These are phyloP conservation scores for Ceratocystis alfenasii DNA, from an alignment of 2,329 filamentous ascomycete genomes.

Conservation along the genomic window DNA sequence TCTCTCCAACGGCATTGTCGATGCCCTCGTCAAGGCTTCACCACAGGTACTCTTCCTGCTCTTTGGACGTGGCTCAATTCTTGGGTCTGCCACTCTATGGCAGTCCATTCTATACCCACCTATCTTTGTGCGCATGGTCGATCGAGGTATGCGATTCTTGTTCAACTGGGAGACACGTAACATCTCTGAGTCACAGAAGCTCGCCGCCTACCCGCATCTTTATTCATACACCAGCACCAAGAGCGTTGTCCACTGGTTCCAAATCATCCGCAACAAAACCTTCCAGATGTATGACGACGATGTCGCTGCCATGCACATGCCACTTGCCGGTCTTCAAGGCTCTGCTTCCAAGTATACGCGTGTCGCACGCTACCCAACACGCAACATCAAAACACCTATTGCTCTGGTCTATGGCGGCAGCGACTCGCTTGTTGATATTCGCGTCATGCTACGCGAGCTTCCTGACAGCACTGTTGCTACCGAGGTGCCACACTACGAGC, in stretches of 20 bases:
- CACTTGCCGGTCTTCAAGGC: slow-evolving; percentile 37
- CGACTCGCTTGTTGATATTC: slow-evolving; percentile 88
- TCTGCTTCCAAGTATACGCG: slow-evolving; percentile 80
- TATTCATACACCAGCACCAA: slow-evolving; percentile 97
- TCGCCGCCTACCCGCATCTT: slow-evolving; percentile 88
- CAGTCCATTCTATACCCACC: slow-evolving; percentile 90
- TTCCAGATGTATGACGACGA: slow-evolving; percentile 99
- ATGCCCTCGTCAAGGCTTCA: slow-evolving; percentile 85
- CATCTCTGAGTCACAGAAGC: slow-evolving; percentile 75
- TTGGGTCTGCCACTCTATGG: slow-evolving; percentile 94
- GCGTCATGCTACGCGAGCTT: slow-evolving; percentile 79
- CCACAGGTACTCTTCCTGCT: slow-evolving; percentile 85
- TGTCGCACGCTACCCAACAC: slow-evolving; percentile 88
- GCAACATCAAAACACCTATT: slow-evolving; percentile 92
- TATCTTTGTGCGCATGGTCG: slow-evolving; percentile 80
- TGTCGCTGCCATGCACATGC: slow-evolving; percentile 43
- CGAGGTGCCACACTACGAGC: slow-evolving; percentile 85
- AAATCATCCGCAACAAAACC: slow-evolving; percentile 89
- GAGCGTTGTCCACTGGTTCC: slow-evolving; percentile 97
- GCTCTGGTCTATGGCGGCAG: slow-evolving; percentile 87
- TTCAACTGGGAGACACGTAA: slow-evolving; percentile 85
- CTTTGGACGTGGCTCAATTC: slow-evolving; percentile 81
- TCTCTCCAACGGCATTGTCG: slow-evolving; percentile 77
- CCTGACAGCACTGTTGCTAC: slow-evolving; percentile 74
- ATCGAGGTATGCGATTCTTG: slow-evolving; percentile 65